These are phyloP conservation scores for Leishmania braziliensis DNA, from an alignment of 208 protist species.

Conservation along the genomic window DNA sequence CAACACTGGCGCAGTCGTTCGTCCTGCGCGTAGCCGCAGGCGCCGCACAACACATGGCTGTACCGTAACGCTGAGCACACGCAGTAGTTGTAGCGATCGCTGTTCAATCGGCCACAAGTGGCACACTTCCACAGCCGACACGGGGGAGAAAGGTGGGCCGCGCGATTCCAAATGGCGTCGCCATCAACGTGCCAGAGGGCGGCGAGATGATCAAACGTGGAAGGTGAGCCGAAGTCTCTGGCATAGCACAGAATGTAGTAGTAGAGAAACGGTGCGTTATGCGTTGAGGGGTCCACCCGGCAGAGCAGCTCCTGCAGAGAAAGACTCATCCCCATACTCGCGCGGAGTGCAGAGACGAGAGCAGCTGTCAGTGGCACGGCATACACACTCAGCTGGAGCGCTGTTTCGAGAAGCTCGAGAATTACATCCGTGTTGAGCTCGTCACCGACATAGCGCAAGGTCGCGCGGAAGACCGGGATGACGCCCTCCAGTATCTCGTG, in stretches of 20 bases:
- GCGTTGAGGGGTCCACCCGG: constrained; percentile 59
- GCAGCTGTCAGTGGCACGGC: constrained; percentile 28
- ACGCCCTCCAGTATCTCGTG: constrained; percentile 55
- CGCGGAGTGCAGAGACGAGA: constrained; percentile 25
- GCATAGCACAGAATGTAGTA: constrained; percentile 83
- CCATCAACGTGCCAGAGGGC: constrained; percentile 67
- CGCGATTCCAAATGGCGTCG: constrained; percentile 44
- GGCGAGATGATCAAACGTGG: constrained; percentile 68
- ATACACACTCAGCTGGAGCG: constrained; percentile 41
- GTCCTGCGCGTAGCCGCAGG: constrained; percentile 78
- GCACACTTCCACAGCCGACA: constrained; percentile 84
- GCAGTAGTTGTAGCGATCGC: constrained; percentile 91
- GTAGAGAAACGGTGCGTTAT: constrained; percentile 63
- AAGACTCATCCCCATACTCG: constrained; percentile 26
- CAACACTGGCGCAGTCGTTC: constrained; percentile 68
- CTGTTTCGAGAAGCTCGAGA: constrained; percentile 67
- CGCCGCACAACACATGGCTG: constrained; percentile 63
- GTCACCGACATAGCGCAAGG: constrained; percentile 73
- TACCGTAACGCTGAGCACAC: constrained; percentile 82
- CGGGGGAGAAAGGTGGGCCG: constrained; percentile 41
- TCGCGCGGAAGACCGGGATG: constrained; percentile 51
- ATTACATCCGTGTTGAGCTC: constrained; percentile 84
- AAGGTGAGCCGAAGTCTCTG: constrained; percentile 43
- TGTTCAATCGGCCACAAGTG: constrained; percentile 80
- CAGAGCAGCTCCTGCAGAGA: constrained; percentile 61